Evolutionary conservation across 139 green algal genomes (phyloP), one percentile per base, ranked within the genome.

Genomic region (Tetradesmus lagerheimii): DNA sequence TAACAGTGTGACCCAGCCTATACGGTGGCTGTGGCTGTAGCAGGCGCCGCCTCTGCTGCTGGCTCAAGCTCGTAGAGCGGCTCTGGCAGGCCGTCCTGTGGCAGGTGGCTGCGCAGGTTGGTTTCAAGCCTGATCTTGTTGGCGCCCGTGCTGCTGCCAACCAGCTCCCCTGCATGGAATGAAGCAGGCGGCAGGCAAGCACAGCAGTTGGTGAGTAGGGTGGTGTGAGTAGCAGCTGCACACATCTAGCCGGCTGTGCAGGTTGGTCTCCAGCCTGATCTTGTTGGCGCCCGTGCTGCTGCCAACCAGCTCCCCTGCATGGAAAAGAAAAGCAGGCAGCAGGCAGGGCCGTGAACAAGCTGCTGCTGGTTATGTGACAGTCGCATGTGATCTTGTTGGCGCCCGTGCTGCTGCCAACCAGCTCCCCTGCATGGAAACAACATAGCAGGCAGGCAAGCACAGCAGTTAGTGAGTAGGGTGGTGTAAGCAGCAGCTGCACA

Each of bases 81-180:
- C 79, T 82, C 47, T 45, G 35, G 23, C 62, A 91, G 80, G 64
- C 81, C 80, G 0, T 41, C n/a, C 20, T 37, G n/a, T 8, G 29
- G n/a, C n/a, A 88, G 8, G 64, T 84, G 27, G 11, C 23, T 31
- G 31, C 88, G 79, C 39, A 91, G 39, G n/a, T 43, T 43, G 18
- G n/a, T n/a, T 66, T 91, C 88, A 16, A 91, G 43, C 16, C 80
- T 66, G 16, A 35, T 34, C 88, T 91, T 91, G 66, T 91, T 91
- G 80, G 88, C 80, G 35, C 88, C 88, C 14, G 62, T 88, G 80
- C 31, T 38, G 76, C 9, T 87, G 80, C 80, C 88, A 34, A 91
- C 1, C 11, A 91, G 23, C 41, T 83, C 15, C 25, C 88, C 88
- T 90, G 86, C 47, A 80, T 29, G 8, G 23, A 15, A 39, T 45